Percentiles rank a stretch among this genome's conserved stretches.
Evolutionary conservation across 306 rosid species (phyloP).

Genomic region (Cucumis cinereus): DNA sequence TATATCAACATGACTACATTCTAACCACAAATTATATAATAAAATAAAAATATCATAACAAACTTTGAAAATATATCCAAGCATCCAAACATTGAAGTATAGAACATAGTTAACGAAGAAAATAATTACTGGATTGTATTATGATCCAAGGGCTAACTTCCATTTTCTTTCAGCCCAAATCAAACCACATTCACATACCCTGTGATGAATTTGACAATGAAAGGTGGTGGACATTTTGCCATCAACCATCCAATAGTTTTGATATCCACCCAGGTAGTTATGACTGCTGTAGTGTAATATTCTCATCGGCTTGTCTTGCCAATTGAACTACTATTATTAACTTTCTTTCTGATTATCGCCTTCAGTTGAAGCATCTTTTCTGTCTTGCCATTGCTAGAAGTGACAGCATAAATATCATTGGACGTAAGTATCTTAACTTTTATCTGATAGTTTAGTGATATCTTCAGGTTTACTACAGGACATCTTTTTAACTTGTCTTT

Average conservation of each 20-base stretch:
- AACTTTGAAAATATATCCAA: background rate
- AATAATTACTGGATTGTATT: background rate
- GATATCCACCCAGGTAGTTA: constrained; percentile 8
- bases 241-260: constrained; percentile 26
- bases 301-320: background rate
- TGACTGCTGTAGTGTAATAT: background rate
- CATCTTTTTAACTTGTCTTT: background rate
- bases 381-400: constrained; percentile 63
- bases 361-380: constrained; percentile 27
- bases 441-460: background rate
- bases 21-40: background rate
- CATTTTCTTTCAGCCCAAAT: constrained; percentile 2
- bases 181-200: constrained; percentile 20
- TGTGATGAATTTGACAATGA: constrained; percentile 50
- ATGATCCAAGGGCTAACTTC: background rate
- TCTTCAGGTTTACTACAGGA: background rate
- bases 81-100: background rate
- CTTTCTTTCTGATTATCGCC: constrained; percentile 12
- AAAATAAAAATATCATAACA: background rate
- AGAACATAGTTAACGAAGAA: background rate
- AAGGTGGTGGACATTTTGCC: constrained; percentile 55
- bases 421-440: constrained; percentile 58
- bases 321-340: background rate
- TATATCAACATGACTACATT: background rate
- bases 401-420: constrained; percentile 53